phyloP scores from a whole-genome alignment of 2,329 filamentous ascomycete species.

The Microsporum audouinii region DNA sequence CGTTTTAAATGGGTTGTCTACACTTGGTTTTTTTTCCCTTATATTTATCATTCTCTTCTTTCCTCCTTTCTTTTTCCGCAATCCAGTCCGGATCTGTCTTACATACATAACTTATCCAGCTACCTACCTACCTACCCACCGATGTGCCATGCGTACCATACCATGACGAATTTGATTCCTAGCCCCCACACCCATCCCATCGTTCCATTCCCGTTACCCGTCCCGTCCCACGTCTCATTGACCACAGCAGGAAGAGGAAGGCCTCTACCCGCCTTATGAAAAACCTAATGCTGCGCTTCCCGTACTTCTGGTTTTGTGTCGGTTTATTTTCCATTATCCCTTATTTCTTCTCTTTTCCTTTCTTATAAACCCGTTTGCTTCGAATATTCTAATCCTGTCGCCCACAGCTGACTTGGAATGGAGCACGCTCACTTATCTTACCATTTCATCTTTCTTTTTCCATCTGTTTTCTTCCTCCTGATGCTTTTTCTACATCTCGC shows the following conservation, averaged over 20 bases:
- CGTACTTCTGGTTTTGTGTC: background rate
- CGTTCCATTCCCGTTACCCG: background rate
- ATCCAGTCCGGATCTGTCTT: slow-evolving; percentile 1
- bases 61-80: slow-evolving; percentile 10
- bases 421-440: background rate
- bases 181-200: background rate
- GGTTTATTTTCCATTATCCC: background rate
- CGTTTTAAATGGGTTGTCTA: slow-evolving; percentile 9
- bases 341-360: background rate
- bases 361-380: background rate
- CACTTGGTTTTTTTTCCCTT: slow-evolving; percentile 6
- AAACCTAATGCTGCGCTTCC: background rate
- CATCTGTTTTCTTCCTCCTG: background rate
- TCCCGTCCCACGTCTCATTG: background rate
- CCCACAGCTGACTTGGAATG: background rate
- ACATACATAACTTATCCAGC: slow-evolving; percentile 7
- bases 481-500: background rate
- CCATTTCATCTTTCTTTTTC: slow-evolving; percentile 14
- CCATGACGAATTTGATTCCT: background rate
- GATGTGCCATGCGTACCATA: background rate
- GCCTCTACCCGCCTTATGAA: background rate
- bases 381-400: background rate
- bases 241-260: background rate
- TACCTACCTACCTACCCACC: background rate
- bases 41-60: slow-evolving; percentile 12